Conservation (phyloP, 371 early-diverging fungal genomes). For the Apophysomyces sp. region DNA sequence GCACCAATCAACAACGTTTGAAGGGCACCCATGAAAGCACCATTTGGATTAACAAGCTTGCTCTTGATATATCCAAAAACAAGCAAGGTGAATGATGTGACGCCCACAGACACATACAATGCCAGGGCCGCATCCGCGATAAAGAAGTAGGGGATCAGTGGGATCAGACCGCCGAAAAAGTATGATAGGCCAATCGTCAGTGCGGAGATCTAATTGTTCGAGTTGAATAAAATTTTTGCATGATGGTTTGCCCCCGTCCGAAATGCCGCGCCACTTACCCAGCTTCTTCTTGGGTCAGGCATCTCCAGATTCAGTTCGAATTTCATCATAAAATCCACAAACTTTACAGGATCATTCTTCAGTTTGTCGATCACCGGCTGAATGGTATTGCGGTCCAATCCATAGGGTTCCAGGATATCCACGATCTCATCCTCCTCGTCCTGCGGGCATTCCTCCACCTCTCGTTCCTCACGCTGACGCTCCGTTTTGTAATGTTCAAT, state of each 20-base stretch:
- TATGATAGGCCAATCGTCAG: conserved; percentile 69
- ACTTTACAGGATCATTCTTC: conserved; percentile 54
- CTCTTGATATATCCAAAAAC: conserved; percentile 69
- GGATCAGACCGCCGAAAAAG: conserved; percentile 71
- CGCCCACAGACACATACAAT: conserved; percentile 53
- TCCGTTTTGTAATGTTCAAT: conserved; percentile 72
- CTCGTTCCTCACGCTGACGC: conserved; percentile 54
- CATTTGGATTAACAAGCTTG: conserved; percentile 48
- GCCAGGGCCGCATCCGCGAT: conserved; percentile 46
- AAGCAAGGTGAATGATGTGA: conserved; percentile 59
- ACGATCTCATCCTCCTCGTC: conserved; percentile 68
- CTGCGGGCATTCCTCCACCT: conserved; percentile 59
- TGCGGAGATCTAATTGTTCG: conserved; percentile 51
- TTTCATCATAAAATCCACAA: conserved; percentile 80
- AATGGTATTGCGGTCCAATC: conserved; percentile 50
- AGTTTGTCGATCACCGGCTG: conserved; percentile 65
- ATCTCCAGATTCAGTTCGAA: conserved; percentile 68
- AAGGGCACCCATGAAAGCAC: conserved; percentile 50
- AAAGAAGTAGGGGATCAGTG: conserved; percentile 68
- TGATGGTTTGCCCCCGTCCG: background rate
- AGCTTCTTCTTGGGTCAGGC: conserved; percentile 60
- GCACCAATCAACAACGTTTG: conserved; percentile 68
- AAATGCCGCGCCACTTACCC: conserved; percentile 39
- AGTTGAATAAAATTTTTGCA: conserved; percentile 10
- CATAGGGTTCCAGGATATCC: conserved; percentile 63